phyloP scores from a whole-genome alignment of 2,329 filamentous ascomycete genomes.

The Fusarium heterosporum region DNA sequence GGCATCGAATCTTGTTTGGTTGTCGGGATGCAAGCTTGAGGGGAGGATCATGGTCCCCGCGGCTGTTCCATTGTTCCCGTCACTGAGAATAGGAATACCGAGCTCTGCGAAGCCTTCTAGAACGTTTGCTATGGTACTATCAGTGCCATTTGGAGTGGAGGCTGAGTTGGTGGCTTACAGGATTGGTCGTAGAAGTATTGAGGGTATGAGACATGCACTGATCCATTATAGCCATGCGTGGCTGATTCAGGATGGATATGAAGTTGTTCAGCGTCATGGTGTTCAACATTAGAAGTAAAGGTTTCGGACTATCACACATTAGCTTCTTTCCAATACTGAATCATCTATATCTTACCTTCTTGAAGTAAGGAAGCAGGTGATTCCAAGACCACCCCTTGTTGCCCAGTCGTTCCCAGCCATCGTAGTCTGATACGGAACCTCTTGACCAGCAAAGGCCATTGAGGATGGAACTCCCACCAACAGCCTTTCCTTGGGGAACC shows the following conservation, averaged over 20 bases:
- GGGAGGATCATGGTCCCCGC: conserved; percentile 24
- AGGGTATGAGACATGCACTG: conserved; percentile 27
- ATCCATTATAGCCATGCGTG: conserved; percentile 15
- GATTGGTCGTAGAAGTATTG: conserved; percentile 24
- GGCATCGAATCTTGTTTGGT: conserved; percentile 22
- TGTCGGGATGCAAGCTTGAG: conserved; percentile 24
- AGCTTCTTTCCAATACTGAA: not conserved
- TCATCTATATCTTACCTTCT: conserved; percentile 49
- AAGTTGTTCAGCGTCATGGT: conserved; percentile 1
- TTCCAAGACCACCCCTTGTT: conserved; percentile 57
- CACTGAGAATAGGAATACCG: conserved; percentile 20
- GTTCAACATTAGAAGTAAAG: conserved; percentile 13
- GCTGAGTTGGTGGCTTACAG: not conserved
- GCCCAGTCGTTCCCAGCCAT: conserved; percentile 59
- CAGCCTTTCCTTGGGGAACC: conserved; percentile 49
- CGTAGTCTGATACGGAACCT: conserved; percentile 54
- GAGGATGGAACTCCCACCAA: conserved; percentile 55
- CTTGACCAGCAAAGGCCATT: conserved; percentile 56
- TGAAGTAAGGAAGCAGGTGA: conserved; percentile 58
- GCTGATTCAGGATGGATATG: conserved; percentile 8
- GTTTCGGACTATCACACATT: conserved; percentile 15
- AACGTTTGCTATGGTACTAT: conserved; percentile 5
- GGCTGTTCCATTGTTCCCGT: conserved; percentile 25
- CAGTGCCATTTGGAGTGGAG: not conserved
- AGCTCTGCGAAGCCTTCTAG: conserved; percentile 20